Evolutionary conservation across 345 rosid species (phyloP).

Genomic region (Garcia nutans): DNA sequence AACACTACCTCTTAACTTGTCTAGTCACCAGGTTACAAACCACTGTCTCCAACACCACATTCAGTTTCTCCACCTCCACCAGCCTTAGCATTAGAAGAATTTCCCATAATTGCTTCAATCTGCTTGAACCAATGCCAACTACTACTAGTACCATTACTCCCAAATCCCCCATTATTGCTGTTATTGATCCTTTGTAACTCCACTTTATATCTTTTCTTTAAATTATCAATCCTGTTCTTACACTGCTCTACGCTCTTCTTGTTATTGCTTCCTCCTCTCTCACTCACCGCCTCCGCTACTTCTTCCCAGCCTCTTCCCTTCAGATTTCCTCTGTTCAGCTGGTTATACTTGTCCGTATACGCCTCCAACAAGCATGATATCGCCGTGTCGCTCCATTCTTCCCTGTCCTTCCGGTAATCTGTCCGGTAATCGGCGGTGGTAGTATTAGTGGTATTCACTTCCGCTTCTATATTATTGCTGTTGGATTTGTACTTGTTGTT

Average conservation of each 20-base stretch:
- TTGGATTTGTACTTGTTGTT: slow-evolving; percentile 21
- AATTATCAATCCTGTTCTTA: slow-evolving; percentile 87
- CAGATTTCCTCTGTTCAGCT: slow-evolving; percentile 79
- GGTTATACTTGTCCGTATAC: slow-evolving; percentile 71
- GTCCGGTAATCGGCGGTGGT: slow-evolving; percentile 5
- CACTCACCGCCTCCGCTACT: slow-evolving; percentile 76
- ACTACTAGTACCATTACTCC: slow-evolving; percentile 46
- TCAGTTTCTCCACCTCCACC: slow-evolving; percentile 7
- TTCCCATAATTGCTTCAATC: slow-evolving; percentile 76
- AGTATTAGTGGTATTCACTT: not conserved
- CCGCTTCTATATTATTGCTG: slow-evolving; percentile 6
- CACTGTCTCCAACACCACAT: slow-evolving; percentile 15
- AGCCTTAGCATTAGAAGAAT: slow-evolving; percentile 26
- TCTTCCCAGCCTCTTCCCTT: slow-evolving; percentile 96
- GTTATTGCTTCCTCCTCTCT: slow-evolving; percentile 56
- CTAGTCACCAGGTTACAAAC: slow-evolving; percentile 5
- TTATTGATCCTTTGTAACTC: slow-evolving; percentile 71
- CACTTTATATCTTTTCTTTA: slow-evolving; percentile 85
- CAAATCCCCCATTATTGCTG: slow-evolving; percentile 18
- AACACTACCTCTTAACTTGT: slow-evolving; percentile 29
- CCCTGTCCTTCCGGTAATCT: slow-evolving; percentile 81
- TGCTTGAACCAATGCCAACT: slow-evolving; percentile 95
- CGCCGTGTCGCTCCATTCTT: slow-evolving; percentile 93
- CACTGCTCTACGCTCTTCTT: slow-evolving; percentile 68
- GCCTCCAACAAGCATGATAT: slow-evolving; percentile 76